Base-by-base conservation (phyloP, 768 basidiomycete genomes). In the Tulasnella sp. region DNA sequence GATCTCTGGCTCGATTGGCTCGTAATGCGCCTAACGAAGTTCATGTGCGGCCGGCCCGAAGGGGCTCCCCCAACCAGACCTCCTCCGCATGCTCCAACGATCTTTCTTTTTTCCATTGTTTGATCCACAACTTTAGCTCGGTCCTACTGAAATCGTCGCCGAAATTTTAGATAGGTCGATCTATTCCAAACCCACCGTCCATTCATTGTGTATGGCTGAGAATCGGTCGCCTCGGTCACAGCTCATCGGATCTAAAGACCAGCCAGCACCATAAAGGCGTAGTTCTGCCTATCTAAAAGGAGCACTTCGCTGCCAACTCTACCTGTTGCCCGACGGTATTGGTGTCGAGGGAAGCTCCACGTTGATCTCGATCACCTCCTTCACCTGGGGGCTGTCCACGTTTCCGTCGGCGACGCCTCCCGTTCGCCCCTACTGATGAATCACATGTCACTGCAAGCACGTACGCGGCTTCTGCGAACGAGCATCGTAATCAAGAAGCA, bases 401-500 rank as follows among this genome's bases (percentile, higher is more conserved):
- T 44, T 32, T 15, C 61, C 26, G 29, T 35, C 32, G 61, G 29
- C 26, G 61, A 67, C 11, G 61, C 61, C 57, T 67, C 32, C 11
- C 26, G 10, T 35, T 35, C 61, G 0, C 32, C 11, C 29, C 23
- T 26, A 10, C 29, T 5, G 26, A 26, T 26, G 13, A 26, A 35
- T 67, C 61, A 67, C 61, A 35, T 26, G 61, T 5, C 29, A 67
- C 13, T 26, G 0, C 61, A 35, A 35, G 61, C 26, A 51, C 32
- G 7, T 35, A 3, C 13, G n/a, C 29, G 10, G 32, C 61, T 67
- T 67, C 61, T 67, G 61, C 61, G 15, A 67, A 26, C 32, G 61
- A 67, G 26, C 61, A 67, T 67, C 61, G 61, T 67, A 67, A 67
- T 67, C 61, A 67, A 67, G 61, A 67, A 67, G 61, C 61, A 13